Evolutionary conservation across 2,329 filamentous ascomycete species (phyloP).

Genomic region (Scolecobasidium constrictum): DNA sequence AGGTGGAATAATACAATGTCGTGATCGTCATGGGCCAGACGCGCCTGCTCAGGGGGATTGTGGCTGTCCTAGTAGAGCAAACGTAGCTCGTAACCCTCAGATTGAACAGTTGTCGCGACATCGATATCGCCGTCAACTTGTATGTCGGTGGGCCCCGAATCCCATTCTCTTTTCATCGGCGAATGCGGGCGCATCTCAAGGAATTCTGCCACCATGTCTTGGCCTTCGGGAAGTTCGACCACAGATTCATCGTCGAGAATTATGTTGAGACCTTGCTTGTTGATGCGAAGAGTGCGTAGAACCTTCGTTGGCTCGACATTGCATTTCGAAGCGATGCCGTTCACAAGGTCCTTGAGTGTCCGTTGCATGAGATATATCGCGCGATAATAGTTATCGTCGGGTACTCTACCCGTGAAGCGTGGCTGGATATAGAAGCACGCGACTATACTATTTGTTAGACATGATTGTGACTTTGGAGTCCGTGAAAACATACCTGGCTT

Average conservation of each 20-base stretch:
- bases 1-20: constrained; percentile 3
- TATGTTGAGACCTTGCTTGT: constrained; percentile 66
- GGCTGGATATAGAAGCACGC: constrained; percentile 80
- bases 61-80: constrained; percentile 29
- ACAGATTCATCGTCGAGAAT: constrained; percentile 88
- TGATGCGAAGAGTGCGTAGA: constrained; percentile 59
- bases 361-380: constrained; percentile 78
- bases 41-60: neutral
- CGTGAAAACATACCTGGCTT: constrained; percentile 47
- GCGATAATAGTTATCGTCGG: constrained; percentile 57
- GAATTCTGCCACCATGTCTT: constrained; percentile 71
- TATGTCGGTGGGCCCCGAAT: constrained; percentile 34
- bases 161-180: constrained; percentile 42
- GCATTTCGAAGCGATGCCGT: constrained; percentile 67
- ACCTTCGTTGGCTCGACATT: constrained; percentile 64
- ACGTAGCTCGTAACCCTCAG: constrained; percentile 37
- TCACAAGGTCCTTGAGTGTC: constrained; percentile 62
- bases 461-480: constrained; percentile 8
- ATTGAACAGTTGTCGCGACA: constrained; percentile 30
- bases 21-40: constrained; percentile 3
- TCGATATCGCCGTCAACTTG: constrained; percentile 37
- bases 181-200: constrained; percentile 47
- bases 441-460: constrained; percentile 32
- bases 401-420: constrained; percentile 36
- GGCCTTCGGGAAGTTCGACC: constrained; percentile 71